Evolutionary conservation across 2,329 filamentous ascomycete species (phyloP), one percentile per base, ranked within the genome.

Genomic region (Colletotrichum sp.): DNA sequence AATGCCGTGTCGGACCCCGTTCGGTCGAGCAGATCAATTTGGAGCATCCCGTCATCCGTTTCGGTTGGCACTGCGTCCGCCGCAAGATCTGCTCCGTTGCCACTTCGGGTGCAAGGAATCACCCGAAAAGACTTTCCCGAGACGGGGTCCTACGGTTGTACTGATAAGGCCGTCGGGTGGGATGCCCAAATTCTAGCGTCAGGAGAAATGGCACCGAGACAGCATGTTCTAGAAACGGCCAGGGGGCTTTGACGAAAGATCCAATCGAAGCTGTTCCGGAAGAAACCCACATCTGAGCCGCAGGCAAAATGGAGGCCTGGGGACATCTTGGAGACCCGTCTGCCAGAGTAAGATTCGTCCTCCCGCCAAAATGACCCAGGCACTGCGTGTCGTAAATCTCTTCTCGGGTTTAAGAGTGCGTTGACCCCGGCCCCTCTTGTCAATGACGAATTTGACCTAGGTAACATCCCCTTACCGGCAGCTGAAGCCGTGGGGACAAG

Each of bases 1-100:
- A 61, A 43, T 60, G 72, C 68, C 72, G 60, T 43, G 21, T 64
- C 72, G 68, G 72, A 66, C 36, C 18, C 72, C 59, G 67, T 55
- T 70, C 71, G 66, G 71, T 70, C 71, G 24, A 64, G 48, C 16
- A 55, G 21, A 61, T 72, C 24, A 36, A 16, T 39, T 18, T 5
- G 32, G 48, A 21, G 32, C 18, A 34, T 61, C 28, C 48, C n/a
- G 48, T 21, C 43, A 13, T 48, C 61, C 21, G 60, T 48, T 36
- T 39, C 60, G 32, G 30, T 26, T 32, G 21, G n/a, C n/a, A 59
- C 24, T 28, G 18, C 48, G 16, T 16, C 28, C 9, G 12, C 34
- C 39, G 24, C 16, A 59, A 48, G 39, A 66, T 34, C 39, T 66
- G 36, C 39, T 48, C 28, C 48, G 36, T 61, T 13, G 43, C 65